Evolutionary conservation across 805 yeast genomes (phyloP).

Genomic region (Candida glaebosa): DNA sequence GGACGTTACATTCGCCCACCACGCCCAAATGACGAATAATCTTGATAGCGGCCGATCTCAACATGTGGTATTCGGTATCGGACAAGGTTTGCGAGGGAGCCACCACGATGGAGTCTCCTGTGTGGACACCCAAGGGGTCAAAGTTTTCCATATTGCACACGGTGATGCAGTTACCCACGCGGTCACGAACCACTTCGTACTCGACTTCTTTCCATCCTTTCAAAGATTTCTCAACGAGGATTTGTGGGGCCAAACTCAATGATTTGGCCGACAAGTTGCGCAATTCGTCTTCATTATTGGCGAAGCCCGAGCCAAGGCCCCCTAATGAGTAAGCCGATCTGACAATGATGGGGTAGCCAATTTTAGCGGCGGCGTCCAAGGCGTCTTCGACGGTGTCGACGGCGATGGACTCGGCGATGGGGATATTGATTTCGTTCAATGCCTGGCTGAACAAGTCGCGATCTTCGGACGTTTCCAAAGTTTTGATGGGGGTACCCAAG

Average conservation of each 20-base stretch:
- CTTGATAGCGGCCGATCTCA: constrained; percentile 95
- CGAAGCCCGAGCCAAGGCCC: constrained; percentile 97
- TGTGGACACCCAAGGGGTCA: constrained; percentile 96
- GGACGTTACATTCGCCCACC: constrained; percentile 98
- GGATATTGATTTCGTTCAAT: constrained; percentile 89
- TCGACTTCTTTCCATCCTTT: constrained; percentile 99
- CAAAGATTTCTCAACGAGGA: constrained; percentile 91
- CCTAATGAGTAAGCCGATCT: constrained; percentile 97
- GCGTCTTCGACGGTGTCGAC: constrained; percentile 94
- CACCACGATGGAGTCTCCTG: constrained; percentile 98
- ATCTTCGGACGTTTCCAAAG: constrained; percentile 95
- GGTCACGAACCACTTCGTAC: constrained; percentile 96
- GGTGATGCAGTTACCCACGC: constrained; percentile 94
- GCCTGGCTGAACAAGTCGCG: constrained; percentile 96
- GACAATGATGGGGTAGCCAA: constrained; percentile 95
- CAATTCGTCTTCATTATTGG: constrained; percentile 76
- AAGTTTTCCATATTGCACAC: constrained; percentile 99
- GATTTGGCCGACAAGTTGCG: constrained; percentile 87
- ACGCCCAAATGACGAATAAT: constrained; percentile 97
- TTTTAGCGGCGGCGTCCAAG: constrained; percentile 76
- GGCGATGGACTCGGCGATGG: constrained; percentile 95
- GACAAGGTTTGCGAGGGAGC: constrained; percentile 98
- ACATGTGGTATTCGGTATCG: constrained; percentile 97
- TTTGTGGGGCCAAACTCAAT: constrained; percentile 87
- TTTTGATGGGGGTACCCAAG: constrained; percentile 94